Evolutionary conservation across 352 stramenopile genomes (phyloP).

Genomic region (Phytophthora quininea): DNA sequence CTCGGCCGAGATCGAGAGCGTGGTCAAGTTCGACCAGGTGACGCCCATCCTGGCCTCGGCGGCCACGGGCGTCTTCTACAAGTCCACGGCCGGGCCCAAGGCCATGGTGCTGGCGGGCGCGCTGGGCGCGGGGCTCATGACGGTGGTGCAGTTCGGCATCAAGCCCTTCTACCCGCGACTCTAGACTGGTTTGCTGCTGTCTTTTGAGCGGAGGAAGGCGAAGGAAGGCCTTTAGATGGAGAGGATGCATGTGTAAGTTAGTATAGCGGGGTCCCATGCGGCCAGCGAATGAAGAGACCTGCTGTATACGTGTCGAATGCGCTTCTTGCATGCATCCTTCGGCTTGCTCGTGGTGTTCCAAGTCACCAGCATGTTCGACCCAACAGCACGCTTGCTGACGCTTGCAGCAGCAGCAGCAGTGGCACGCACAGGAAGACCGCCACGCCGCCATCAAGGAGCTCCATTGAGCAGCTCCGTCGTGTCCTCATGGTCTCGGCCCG

Average conservation of each 20-base stretch:
- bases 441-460: too few relatives aligned
- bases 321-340: neutral
- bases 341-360: neutral
- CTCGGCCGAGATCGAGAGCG: slow-evolving; percentile 81
- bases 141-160: slow-evolving; percentile 84
- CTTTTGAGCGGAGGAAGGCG: slow-evolving; percentile 17
- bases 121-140: slow-evolving; percentile 83
- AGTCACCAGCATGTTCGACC: too few relatives aligned
- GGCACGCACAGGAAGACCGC: too few relatives aligned
- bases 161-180: slow-evolving; percentile 85
- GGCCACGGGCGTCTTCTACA: slow-evolving; percentile 87
- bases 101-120: slow-evolving; percentile 85
- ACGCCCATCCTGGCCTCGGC: slow-evolving; percentile 84
- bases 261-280: slow-evolving; percentile 24
- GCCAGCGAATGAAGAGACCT: neutral
- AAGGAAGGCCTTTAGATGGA: neutral
- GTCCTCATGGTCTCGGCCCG: too few relatives aligned
- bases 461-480: too few relatives aligned
- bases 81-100: slow-evolving; percentile 84
- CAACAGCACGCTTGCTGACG: too few relatives aligned
- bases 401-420: too few relatives aligned
- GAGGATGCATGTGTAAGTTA: slow-evolving; percentile 43
- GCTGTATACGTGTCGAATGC: neutral
- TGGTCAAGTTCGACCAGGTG: slow-evolving; percentile 84
- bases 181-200: slow-evolving; percentile 43